Percentiles rank a stretch among this genome's conserved stretches.
Conservation (phyloP, 2,329 filamentous ascomycete species). For the Polytolypa hystricis region DNA sequence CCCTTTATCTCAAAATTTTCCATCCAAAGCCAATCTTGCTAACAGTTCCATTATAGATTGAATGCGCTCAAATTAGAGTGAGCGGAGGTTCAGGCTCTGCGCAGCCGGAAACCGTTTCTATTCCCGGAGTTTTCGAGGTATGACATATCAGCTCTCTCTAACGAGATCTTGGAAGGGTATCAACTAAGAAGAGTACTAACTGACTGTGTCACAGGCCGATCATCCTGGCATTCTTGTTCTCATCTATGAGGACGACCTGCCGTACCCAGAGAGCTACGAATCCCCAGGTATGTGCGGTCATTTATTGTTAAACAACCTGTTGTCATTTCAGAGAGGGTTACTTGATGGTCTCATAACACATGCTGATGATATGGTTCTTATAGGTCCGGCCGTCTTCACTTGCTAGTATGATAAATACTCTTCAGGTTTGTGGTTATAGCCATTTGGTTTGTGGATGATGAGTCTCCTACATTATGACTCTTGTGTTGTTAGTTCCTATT, state of each 20-base stretch:
- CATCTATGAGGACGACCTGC: not conserved
- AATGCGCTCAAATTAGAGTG: constrained; percentile 17
- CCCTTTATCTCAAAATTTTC: not conserved
- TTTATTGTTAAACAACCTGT: not conserved
- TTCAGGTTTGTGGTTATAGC: too few relatives aligned
- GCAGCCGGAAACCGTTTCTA: constrained; percentile 13
- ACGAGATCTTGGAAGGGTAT: not conserved
- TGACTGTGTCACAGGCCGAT: not conserved
- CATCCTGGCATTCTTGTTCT: not conserved
- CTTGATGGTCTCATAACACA: not conserved
- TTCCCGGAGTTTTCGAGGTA: constrained; percentile 16
- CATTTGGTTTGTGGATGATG: too few relatives aligned
- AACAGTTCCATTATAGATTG: constrained; percentile 10
- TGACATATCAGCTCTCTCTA: not conserved
- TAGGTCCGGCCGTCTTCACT: constrained; percentile 2
- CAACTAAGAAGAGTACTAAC: not conserved
- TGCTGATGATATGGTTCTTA: not conserved
- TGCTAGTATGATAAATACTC: too few relatives aligned
- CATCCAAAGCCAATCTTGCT: too few relatives aligned
- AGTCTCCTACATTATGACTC: too few relatives aligned
- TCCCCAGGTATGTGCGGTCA: not conserved
- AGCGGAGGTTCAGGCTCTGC: constrained; percentile 12
- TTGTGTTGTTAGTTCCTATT: too few relatives aligned
- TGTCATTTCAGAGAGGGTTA: not conserved
- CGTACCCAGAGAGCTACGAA: not conserved